These are phyloP conservation scores for Bipolaris victoriae DNA, from an alignment of 2,329 filamentous ascomycete genomes.

Conservation along the genomic window DNA sequence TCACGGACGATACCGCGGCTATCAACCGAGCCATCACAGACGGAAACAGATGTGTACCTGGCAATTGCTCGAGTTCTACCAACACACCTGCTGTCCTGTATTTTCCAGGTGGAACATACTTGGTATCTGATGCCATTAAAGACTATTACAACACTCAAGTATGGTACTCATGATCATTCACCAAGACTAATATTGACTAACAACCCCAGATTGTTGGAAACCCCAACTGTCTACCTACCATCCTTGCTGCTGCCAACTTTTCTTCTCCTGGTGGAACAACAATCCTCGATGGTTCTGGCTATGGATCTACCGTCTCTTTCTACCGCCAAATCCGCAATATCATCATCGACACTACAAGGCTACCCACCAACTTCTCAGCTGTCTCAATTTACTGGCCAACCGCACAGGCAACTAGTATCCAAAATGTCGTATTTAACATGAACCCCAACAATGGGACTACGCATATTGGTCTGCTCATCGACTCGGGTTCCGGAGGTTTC, in stretches of 20 bases:
- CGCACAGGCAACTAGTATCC: slow-evolving; percentile 54
- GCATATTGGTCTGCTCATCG: slow-evolving; percentile 54
- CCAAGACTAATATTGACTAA: slow-evolving; percentile 5
- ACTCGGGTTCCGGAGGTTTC: slow-evolving; percentile 54
- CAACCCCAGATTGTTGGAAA: slow-evolving; percentile 60
- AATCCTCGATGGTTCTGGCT: slow-evolving; percentile 62
- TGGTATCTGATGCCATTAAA: slow-evolving; percentile 63
- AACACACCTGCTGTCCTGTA: slow-evolving; percentile 63
- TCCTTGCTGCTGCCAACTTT: slow-evolving; percentile 62
- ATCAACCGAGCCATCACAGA: slow-evolving; percentile 56
- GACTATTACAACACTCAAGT: slow-evolving; percentile 68
- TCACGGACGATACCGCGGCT: slow-evolving; percentile 58
- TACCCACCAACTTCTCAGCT: slow-evolving; percentile 54
- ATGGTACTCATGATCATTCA: background rate
- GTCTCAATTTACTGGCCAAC: slow-evolving; percentile 56
- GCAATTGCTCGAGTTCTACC: slow-evolving; percentile 53
- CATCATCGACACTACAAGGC: slow-evolving; percentile 63
- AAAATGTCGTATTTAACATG: slow-evolving; percentile 55
- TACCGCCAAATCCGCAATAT: slow-evolving; percentile 70
- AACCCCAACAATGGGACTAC: slow-evolving; percentile 53
- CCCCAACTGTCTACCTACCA: slow-evolving; percentile 61
- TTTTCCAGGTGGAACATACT: slow-evolving; percentile 65
- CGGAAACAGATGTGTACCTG: slow-evolving; percentile 51
- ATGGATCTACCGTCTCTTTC: slow-evolving; percentile 65
- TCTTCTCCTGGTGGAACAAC: slow-evolving; percentile 53